Base-by-base conservation (phyloP, 2,329 filamentous ascomycete species). In the Graphium sp. region DNA sequence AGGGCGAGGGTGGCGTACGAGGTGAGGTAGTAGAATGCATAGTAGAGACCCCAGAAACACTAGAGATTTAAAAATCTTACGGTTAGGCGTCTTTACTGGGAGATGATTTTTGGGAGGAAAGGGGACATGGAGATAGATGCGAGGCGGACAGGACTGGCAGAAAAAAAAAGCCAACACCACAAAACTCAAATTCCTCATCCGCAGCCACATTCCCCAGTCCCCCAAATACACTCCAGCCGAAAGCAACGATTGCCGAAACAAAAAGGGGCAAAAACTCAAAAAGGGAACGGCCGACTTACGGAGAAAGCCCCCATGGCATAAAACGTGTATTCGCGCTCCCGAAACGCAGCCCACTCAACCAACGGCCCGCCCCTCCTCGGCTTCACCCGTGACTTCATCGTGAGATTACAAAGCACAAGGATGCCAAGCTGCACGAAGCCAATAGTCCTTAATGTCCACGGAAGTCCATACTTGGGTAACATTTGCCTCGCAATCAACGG, bases 21-120 rank as follows among this genome's bases (percentile, higher is more conserved):
- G 0, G 59, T 50, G 18, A 74, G 43, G 45, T 73, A 76, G 47
- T 65, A 73, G 39, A 69, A 71, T 5, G 58, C 58, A 32, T 71
- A 62, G 37, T 71, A 74, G 1, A 68, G 42, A 2, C 60, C 58
- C 35, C 56, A 50, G 40, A 66, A 67, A 32, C 58, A 60, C 45
- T 52, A 26, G 12, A 20, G 13, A 11, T n/a, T n/a, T n/a, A n/a
- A n/a, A n/a, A n/a, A n/a, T n/a, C n/a, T n/a, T n/a, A n/a, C n/a
- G n/a, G n/a, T n/a, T n/a, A n/a, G n/a, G n/a, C n/a, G n/a, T n/a
- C n/a, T n/a, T n/a, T n/a, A n/a, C n/a, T n/a, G n/a, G n/a, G n/a
- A n/a, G n/a, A n/a, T n/a, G n/a, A n/a, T n/a, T n/a, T n/a, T n/a
- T n/a, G n/a, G n/a, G n/a, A n/a, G n/a, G n/a, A n/a, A n/a, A n/a